Percentiles rank a stretch among this genome's conserved stretches.
Conservation (phyloP, 31 red algal species). For the Asparagopsis taxiformis region DNA sequence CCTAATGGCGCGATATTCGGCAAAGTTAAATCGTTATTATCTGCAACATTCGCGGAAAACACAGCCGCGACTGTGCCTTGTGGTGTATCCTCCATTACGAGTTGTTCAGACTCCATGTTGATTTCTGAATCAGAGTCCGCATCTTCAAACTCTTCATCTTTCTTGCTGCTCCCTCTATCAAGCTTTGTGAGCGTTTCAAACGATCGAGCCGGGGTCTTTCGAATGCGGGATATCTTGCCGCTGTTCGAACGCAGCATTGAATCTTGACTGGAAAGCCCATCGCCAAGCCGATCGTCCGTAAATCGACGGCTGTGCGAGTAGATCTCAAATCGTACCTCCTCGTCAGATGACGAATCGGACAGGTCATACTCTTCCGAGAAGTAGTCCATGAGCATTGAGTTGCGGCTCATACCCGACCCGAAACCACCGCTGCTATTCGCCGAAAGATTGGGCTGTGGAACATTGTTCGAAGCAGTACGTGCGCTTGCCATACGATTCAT, state of each 20-base stretch:
- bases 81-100: background rate
- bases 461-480: background rate
- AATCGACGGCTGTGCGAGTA: background rate
- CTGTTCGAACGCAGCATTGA: background rate
- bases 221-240: background rate
- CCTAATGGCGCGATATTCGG: too few species aligned
- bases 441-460: background rate
- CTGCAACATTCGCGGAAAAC: too few species aligned
- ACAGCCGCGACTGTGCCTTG: too few species aligned
- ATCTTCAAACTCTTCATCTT: too few species aligned
- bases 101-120: background rate
- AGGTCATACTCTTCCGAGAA: conserved; percentile 46
- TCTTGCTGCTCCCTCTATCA: background rate
- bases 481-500: background rate
- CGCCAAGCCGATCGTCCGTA: background rate
- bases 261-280: background rate
- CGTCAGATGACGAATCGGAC: conserved; percentile 23
- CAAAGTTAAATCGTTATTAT: too few species aligned
- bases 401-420: conserved; percentile 1
- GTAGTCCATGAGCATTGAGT: conserved; percentile 38
- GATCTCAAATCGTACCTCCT: background rate
- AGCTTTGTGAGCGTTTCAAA: background rate
- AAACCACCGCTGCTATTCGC: background rate
- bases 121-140: background rate
- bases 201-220: background rate